phyloP scores from a whole-genome alignment of 2,329 filamentous ascomycete species.

The Diaporthe velutina region DNA sequence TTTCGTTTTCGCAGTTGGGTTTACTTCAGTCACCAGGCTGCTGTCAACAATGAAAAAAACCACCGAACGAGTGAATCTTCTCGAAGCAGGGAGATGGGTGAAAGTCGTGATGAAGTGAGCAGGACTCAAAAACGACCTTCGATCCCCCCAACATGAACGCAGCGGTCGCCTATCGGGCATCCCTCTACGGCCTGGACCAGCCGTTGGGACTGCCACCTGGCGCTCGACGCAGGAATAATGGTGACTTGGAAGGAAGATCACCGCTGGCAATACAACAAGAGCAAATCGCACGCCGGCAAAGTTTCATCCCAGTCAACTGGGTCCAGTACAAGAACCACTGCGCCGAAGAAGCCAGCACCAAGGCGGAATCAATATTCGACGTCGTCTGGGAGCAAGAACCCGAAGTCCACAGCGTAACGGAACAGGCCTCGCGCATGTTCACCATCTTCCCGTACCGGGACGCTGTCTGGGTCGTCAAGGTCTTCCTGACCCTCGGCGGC shows the following conservation, averaged over 20 bases:
- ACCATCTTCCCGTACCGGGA: slow-evolving; percentile 18
- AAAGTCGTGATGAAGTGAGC: not conserved
- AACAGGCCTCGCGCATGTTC: slow-evolving; percentile 8
- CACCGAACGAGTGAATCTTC: not conserved
- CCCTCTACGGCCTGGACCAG: slow-evolving; percentile 22
- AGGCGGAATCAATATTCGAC: slow-evolving; percentile 12
- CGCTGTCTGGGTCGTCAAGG: slow-evolving; percentile 24
- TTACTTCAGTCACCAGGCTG: not conserved
- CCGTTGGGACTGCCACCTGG: slow-evolving; percentile 4
- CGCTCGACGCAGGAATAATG: not conserved
- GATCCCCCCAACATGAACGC: not conserved
- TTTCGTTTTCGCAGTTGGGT: not conserved
- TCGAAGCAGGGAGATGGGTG: not conserved
- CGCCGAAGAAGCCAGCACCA: not conserved
- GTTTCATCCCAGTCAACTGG: slow-evolving; percentile 21
- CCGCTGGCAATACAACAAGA: not conserved
- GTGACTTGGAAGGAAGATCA: not conserved
- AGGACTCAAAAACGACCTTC: not conserved
- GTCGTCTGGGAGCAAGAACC: slow-evolving; percentile 15
- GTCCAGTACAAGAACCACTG: slow-evolving; percentile 18
- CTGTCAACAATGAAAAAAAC: not conserved
- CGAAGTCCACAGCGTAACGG: not conserved
- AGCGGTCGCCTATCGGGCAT: slow-evolving; percentile 16
- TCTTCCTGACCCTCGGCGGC: slow-evolving; percentile 14
- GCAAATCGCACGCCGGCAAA: not conserved